Evolutionary conservation across 2,329 filamentous ascomycete genomes (phyloP).

Genomic region (Metarhizium robertsii): DNA sequence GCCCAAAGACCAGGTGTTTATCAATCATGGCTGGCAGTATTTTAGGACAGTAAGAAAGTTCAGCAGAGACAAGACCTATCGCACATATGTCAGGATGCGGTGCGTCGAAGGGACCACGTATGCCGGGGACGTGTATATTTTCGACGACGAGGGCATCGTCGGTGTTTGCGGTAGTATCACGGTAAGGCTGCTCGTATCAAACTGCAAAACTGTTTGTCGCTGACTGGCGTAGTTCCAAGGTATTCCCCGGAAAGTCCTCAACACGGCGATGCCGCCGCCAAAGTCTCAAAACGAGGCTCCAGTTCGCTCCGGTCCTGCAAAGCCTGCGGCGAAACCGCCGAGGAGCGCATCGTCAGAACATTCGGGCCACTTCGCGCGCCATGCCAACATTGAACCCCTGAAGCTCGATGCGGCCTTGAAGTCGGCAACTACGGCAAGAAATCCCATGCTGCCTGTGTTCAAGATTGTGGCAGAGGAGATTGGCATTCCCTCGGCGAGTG

Average conservation of each 20-base stretch:
- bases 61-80: not conserved
- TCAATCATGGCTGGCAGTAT: not conserved
- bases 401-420: not conserved
- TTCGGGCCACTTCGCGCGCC: not conserved
- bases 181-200: not conserved
- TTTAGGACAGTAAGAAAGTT: not conserved
- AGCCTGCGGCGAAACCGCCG: not conserved
- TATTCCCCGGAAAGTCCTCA: not conserved
- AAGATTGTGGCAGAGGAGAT: not conserved
- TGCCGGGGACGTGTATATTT: not conserved
- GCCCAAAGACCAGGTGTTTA: not conserved
- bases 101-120: not conserved
- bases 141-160: not conserved
- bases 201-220: not conserved
- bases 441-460: not conserved
- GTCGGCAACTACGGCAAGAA: not conserved
- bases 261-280: not conserved
- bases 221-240: not conserved
- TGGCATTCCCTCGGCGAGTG: not conserved
- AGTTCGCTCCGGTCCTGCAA: not conserved
- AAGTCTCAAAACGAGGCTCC: not conserved
- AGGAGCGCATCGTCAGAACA: not conserved
- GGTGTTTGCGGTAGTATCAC: not conserved
- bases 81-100: not conserved
- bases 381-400: not conserved